phyloP scores from a whole-genome alignment of 106 monocot genomes.

The Dactylorhiza incarnata region DNA sequence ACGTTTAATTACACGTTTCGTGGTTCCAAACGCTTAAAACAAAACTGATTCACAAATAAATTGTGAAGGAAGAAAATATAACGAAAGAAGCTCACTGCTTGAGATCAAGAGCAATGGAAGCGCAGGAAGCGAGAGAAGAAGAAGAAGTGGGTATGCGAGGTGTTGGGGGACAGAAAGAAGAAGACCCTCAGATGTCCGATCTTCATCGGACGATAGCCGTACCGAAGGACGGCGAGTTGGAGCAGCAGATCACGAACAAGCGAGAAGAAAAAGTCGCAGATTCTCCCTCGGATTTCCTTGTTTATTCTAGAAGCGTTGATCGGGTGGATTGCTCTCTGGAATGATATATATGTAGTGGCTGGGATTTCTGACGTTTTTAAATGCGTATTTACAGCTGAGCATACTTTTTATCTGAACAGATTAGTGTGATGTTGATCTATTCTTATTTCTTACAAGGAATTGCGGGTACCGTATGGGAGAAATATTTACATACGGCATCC shows the following conservation, averaged over 20 bases:
- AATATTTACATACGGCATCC: no score
- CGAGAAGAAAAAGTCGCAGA: neutral
- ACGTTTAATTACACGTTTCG: no score
- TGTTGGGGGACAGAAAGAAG: neutral
- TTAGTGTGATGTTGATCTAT: no score
- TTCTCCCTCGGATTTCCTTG: neutral
- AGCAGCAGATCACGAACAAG: neutral
- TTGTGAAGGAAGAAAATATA: no score
- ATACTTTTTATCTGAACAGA: no score
- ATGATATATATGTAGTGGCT: neutral
- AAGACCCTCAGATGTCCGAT: neutral
- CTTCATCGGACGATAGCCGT: neutral
- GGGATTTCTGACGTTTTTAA: no score
- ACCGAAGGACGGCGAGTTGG: neutral
- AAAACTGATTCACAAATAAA: no score
- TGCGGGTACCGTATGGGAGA: no score
- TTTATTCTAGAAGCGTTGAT: neutral
- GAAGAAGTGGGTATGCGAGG: neutral
- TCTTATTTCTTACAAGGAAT: no score
- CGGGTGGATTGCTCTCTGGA: neutral
- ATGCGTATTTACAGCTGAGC: no score
- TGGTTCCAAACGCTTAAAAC: no score
- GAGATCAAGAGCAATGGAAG: neutral
- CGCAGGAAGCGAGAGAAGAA: neutral
- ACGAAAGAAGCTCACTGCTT: conserved; percentile 11